A percentile compares a stretch with the other conserved stretches of the same genome.
phyloP scores from a whole-genome alignment of 108 stramenopile species.

The Cyclostephanos tholiformis region DNA sequence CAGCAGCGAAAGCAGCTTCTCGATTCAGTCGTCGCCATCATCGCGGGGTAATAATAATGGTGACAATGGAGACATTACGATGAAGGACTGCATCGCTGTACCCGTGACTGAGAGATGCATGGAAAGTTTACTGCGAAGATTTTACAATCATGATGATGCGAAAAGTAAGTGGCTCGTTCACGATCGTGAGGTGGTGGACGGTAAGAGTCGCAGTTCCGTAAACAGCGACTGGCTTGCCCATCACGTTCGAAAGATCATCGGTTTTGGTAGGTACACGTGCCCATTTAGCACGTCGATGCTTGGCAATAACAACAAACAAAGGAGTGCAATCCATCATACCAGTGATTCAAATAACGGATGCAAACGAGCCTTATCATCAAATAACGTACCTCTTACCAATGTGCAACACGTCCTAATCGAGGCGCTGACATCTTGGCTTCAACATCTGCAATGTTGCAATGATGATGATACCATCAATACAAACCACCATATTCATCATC shows the following conservation, averaged over 20 bases:
- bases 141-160: not conserved
- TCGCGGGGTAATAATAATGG: not conserved
- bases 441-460: too few species aligned
- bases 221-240: conserved; percentile 1
- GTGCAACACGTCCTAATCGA: conserved; percentile 30
- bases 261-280: conserved; percentile 28
- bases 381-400: conserved; percentile 20
- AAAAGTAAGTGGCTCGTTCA: not conserved
- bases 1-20: not conserved
- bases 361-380: not conserved
- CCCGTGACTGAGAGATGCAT: conserved; percentile 29
- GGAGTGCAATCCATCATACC: not conserved
- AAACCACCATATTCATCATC: not conserved
- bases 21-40: not conserved
- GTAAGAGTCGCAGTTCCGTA: conserved; percentile 12
- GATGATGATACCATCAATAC: not conserved
- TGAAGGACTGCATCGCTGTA: conserved; percentile 37
- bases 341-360: conserved; percentile 32
- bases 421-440: conserved; percentile 27
- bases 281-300: conserved; percentile 44
- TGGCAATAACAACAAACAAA: conserved; percentile 30
- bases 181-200: not conserved
- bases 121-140: not conserved
- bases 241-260: conserved; percentile 23
- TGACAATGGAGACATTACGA: not conserved